phyloP scores from a whole-genome alignment of 768 basidiomycete species.

The Amanita fuliginea region DNA sequence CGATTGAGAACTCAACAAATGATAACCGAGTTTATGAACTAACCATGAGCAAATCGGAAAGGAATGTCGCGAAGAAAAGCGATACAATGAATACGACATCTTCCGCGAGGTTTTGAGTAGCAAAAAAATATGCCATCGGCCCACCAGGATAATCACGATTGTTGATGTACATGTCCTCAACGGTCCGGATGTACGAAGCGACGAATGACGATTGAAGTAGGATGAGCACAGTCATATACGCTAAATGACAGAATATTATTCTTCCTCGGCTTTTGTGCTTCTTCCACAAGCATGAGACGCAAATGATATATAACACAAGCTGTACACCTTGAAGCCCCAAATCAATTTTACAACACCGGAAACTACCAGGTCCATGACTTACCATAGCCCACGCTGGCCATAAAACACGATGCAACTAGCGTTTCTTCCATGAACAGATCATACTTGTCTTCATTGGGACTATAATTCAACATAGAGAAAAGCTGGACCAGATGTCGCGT shows the following conservation, averaged over 20 bases:
- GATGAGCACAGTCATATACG: background rate
- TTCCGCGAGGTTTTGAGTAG: background rate
- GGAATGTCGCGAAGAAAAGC: background rate
- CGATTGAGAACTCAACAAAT: background rate
- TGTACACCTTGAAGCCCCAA: background rate
- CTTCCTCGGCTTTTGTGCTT: background rate
- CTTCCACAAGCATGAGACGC: background rate
- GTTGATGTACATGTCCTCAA: conserved; percentile 31
- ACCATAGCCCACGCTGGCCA: too few relatives aligned
- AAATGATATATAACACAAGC: background rate
- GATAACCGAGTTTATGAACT: background rate
- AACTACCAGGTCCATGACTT: too few relatives aligned
- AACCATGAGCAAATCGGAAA: background rate
- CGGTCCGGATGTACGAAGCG: conserved; percentile 19
- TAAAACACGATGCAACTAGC: too few relatives aligned
- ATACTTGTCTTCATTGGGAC: too few relatives aligned
- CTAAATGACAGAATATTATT: background rate
- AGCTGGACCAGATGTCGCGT: too few relatives aligned
- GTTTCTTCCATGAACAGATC: too few relatives aligned
- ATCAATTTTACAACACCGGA: too few relatives aligned
- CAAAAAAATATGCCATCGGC: conserved; percentile 36
- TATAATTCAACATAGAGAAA: too few relatives aligned
- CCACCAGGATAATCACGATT: conserved; percentile 30
- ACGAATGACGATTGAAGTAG: background rate
- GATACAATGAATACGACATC: background rate